Evolutionary conservation across 2,329 filamentous ascomycete species (phyloP), one percentile per base, ranked within the genome.

Genomic region (Orbilia blumenaviensis): DNA sequence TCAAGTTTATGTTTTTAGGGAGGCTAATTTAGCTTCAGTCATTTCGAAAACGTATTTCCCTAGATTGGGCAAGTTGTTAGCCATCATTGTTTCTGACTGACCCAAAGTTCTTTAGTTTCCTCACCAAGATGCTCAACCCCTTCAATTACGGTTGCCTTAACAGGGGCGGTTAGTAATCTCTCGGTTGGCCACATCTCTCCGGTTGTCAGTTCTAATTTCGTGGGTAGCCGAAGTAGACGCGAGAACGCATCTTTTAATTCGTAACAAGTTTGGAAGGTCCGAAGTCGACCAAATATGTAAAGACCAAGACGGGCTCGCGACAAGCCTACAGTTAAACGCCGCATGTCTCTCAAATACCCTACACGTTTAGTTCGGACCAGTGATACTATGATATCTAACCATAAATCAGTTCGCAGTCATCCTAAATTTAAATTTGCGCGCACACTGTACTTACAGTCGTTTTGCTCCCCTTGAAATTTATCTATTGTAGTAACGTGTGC

Each of bases 391-490:
- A 99, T 89, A 81, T 97, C 92, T 95, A 27, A 12, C 6, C 8
- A 27, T 3, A 6, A 18, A 27, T 64, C 52, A 72, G 61, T 16
- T 50, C 9, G 12, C 2, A 44, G 16, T 1, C n/a, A 18, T 44
- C 18, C 5, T 34, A 6, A 10, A 9, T 46, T 44, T 58, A 50
- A 9, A 29, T 34, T 64, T 32, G 9, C 12, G 18, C 3, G 14
- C 25, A 16, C 44, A 34, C 21, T 46, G 41, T 67, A 89, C 91
- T 87, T 87, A 95, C 92, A 98, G 81, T 99, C 95, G 83, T 99
- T 99, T 84, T 99, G 95, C 85, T 99, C 95, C 82, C 95, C 96
- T 85, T 99, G 95, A 81, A 98, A 99, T 83, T 97, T 97, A 85
- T 99, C 95, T 78, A 99, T 94, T 3, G 96, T 99, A 2, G 92